Evolutionary conservation across 2,329 filamentous ascomycete genomes (phyloP), one percentile per base, ranked within the genome.

Genomic region (Pseudocercospora crystallina): DNA sequence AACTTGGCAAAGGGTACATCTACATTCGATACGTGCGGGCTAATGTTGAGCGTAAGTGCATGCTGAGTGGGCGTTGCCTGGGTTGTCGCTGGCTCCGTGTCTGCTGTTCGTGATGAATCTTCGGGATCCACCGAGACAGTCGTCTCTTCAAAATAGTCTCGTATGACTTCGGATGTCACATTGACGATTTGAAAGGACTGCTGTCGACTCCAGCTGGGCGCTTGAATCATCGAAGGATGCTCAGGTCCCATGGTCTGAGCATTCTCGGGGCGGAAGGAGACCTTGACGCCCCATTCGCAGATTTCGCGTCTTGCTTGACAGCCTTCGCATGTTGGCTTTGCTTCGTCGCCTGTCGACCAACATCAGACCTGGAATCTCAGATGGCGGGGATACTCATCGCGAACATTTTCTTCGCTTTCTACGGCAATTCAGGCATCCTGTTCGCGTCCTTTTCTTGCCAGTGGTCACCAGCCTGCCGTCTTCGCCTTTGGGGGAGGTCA

Each of bases 381-480:
- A 36, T 34, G 11, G 7, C 14, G 37, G 38, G 12, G 13, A 13
- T 30, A 14, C n/a, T 20, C 17, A 39, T 14, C 7, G 37, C 58
- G 36, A 54, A 63, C 64, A 67, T 53, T 69, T 67, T 45, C 64
- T 58, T 30, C 66, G 60, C 43, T 66, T 65, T 15, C 62, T 54
- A 15, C 66, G 61, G 50, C 65, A 69, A 38, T 66, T 69, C 53
- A 69, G 41, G 55, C 66, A 69, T 14, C 66, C 66, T 13, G 64
- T 68, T 36, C 66, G 56, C 11, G 64, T 66, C 12, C 65, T 57
- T 49, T 66, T 67, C 51, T 61, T 60, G 40, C 61, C 61, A 12
- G 54, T 54, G 8, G 61, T 49, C 17, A 58, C 51, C 34, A 65
- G 49, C 48, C 59, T 62, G 47, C 54, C 57, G 39, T 59, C 50